Base-by-base conservation (phyloP, 106 monocot species). In the Iris macrosiphon region DNA sequence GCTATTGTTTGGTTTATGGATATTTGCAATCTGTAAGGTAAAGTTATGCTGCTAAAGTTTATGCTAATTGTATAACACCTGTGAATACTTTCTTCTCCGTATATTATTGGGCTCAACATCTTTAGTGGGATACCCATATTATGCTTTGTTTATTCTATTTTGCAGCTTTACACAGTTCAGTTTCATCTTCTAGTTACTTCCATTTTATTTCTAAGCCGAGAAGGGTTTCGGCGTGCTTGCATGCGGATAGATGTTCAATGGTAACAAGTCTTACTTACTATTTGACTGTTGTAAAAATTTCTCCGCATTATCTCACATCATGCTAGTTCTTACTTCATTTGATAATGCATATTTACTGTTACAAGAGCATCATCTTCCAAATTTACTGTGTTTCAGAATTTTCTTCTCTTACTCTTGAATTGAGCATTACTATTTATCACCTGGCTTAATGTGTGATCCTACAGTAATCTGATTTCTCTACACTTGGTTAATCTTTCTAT, bases 221-320 rank as follows among this genome's bases (percentile, higher is more conserved):
- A 95, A 56, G 94, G 88, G 13, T 85, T 95, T 71, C 84, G 93
- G 4, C 84, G 94, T 51, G 89, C 94, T 43, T 89, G 94, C 57
- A 67, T 95, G 81, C 78, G 94, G 23, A 64, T 68, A 40, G 89
- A 95, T 70, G 29, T 74, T 68, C 38, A 24, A 56, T 45, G 81
- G 88, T 91, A 69, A 57, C 45, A n/a, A n/a, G n/a, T n/a, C n/a
- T n/a, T n/a, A n/a, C n/a, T n/a, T n/a, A n/a, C n/a, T n/a, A n/a
- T n/a, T n/a, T n/a, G n/a, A n/a, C n/a, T n/a, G n/a, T n/a, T n/a
- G n/a, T n/a, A n/a, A n/a, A n/a, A n/a, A n/a, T n/a, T n/a, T n/a
- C n/a, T n/a, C n/a, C n/a, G n/a, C n/a, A n/a, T n/a, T n/a, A n/a
- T n/a, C n/a, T n/a, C n/a, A n/a, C n/a, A n/a, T n/a, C n/a, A n/a